These are phyloP conservation scores for Tricholoma terreum DNA, from an alignment of 768 basidiomycete species.

Conservation along the genomic window DNA sequence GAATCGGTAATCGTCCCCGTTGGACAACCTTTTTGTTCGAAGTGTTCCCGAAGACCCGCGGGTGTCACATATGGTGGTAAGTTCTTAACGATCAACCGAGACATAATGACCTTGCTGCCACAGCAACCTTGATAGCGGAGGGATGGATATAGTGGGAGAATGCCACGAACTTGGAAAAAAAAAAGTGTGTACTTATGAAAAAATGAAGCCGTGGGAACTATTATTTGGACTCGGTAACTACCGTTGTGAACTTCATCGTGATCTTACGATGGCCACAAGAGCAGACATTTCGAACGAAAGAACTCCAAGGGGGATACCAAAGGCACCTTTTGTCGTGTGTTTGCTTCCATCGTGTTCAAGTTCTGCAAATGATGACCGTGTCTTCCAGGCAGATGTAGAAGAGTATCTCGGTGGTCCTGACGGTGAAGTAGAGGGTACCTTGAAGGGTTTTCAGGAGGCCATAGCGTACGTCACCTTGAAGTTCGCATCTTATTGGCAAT, in stretches of 20 bases:
- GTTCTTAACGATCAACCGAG: constrained; percentile 82
- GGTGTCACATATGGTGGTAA: constrained; percentile 68
- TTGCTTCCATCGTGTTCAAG: no score
- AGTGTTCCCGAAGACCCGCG: constrained; percentile 62
- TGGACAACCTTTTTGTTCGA: constrained; percentile 58
- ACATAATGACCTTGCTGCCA: constrained; percentile 48
- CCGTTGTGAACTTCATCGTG: constrained; percentile 13
- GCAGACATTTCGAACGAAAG: constrained; percentile 32
- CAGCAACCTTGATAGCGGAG: background rate
- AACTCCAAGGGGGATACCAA: constrained; percentile 92
- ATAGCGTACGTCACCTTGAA: constrained; percentile 68
- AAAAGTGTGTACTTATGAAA: constrained; percentile 19
- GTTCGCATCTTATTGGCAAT: constrained; percentile 9
- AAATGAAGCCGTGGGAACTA: background rate
- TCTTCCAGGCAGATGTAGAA: constrained; percentile 74
- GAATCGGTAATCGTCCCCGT: constrained; percentile 79
- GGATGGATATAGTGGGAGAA: background rate
- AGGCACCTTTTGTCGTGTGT: constrained; percentile 91
- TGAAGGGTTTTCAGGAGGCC: constrained; percentile 87
- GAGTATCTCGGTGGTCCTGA: constrained; percentile 80
- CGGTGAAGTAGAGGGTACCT: constrained; percentile 70
- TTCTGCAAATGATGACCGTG: constrained; percentile 6
- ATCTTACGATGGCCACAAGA: constrained; percentile 17
- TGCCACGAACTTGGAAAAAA: background rate
- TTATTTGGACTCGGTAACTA: constrained; percentile 19